Base-by-base conservation (phyloP, 495 filamentous ascomycete genomes). In the Corynascus novoguineensis region DNA sequence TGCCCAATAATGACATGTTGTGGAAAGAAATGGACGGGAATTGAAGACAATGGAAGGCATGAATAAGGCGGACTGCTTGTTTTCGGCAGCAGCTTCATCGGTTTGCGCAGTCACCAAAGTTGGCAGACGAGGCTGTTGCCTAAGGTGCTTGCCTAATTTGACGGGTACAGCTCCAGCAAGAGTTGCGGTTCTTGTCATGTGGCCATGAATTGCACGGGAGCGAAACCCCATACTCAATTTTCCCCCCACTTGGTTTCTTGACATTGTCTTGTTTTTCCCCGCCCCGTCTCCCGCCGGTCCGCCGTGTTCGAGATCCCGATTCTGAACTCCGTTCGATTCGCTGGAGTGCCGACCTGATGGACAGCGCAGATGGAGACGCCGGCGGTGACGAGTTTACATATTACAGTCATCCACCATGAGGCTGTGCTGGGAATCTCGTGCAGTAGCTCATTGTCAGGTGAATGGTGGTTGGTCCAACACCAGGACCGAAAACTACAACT, bases 341-440 rank as follows among this genome's bases (percentile, higher is more conserved):
- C 55, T 52, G 29, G 47, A 19, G 29, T 45, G 35, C 32, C 53
- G 44, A 38, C 5, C 49, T 21, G 31, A 27, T 27, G 32, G 25
- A 19, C 35, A 24, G 4, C n/a, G 21, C 4, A 3, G 31, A 50
- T 35, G 47, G 29, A 50, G 47, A 25, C 28, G 19, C 3, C 4
- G 5, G 11, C 2, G 21, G 29, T 22, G 47, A 37, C 47, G 24
- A 58, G 48, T 58, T n/a, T n/a, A n/a, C n/a, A n/a, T n/a, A n/a
- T n/a, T 14, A 44, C 50, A 53, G 50, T 32, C 50, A 52, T 45
- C 42, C 48, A 40, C 32, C 41, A 41, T 50, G 57, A 59, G 57
- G 57, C 57, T 59, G 57, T 59, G 57, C 50, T 53, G 29, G 19
- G 32, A 48, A 37, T 35, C 37, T 9, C 15, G 29, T 41, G 37